Conservation (phyloP, 192 early-diverging fungal genomes). For the Neocallimastix lanati region DNA sequence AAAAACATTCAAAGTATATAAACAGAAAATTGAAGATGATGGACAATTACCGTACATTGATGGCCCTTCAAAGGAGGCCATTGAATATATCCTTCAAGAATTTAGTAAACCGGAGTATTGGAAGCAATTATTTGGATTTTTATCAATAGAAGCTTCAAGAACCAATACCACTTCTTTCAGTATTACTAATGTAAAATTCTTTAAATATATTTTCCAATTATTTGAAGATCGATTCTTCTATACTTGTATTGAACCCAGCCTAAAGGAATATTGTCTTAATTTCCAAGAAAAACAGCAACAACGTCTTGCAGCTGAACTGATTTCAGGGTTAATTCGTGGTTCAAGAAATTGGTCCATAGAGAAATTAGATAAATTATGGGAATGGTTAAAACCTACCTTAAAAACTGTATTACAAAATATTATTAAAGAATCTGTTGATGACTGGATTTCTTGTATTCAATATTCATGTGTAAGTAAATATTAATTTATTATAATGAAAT, state of each 20-base stretch:
- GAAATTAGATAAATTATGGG: conserved; percentile 39
- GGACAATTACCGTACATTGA: conserved; percentile 31
- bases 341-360: conserved; percentile 63
- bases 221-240: conserved; percentile 41
- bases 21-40: not conserved
- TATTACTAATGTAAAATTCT: conserved; percentile 33
- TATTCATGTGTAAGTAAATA: conserved; percentile 18
- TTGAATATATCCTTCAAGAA: conserved; percentile 24
- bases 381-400: conserved; percentile 33
- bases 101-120: conserved; percentile 48
- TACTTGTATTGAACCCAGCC: conserved; percentile 19
- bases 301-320: conserved; percentile 58
- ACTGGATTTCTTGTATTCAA: conserved; percentile 57
- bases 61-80: conserved; percentile 25
- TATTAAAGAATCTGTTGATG: conserved; percentile 51
- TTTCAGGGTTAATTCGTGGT: conserved; percentile 66
- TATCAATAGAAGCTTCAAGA: conserved; percentile 40
- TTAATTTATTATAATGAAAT: too few relatives aligned
- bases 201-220: conserved; percentile 48
- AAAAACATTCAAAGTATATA: not conserved
- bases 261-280: conserved; percentile 25
- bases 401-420: conserved; percentile 35
- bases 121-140: conserved; percentile 35
- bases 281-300: conserved; percentile 59
- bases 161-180: conserved; percentile 40